phyloP scores from a whole-genome alignment of 2,329 filamentous ascomycete genomes.

The Talaromyces sp. region DNA sequence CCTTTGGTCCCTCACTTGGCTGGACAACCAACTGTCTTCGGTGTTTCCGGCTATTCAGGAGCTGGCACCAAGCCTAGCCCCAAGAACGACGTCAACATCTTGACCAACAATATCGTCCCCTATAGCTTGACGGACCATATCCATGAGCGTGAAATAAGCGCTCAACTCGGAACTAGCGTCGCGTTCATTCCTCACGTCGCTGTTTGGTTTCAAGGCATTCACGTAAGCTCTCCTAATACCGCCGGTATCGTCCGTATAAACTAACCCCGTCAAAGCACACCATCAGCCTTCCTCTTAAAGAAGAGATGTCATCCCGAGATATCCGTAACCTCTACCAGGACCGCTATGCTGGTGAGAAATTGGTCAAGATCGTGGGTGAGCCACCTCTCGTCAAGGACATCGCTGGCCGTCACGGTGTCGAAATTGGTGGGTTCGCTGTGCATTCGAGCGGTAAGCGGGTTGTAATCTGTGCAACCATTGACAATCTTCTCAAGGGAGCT shows the following conservation, averaged over 20 bases:
- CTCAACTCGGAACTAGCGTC: constrained; percentile 68
- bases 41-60: constrained; percentile 89
- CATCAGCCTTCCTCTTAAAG: constrained; percentile 80
- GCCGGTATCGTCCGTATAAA: neutral
- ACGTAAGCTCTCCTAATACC: constrained; percentile 43
- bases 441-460: constrained; percentile 84
- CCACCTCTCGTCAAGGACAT: constrained; percentile 82
- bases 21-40: constrained; percentile 78
- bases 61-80: constrained; percentile 90
- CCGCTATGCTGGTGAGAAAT: constrained; percentile 89
- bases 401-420: constrained; percentile 77
- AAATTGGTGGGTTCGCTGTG: constrained; percentile 94
- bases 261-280: constrained; percentile 56
- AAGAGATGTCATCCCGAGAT: constrained; percentile 84
- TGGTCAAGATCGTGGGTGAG: constrained; percentile 89
- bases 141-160: constrained; percentile 85
- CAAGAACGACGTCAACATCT: constrained; percentile 83
- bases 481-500: constrained; percentile 90
- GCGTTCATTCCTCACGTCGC: constrained; percentile 92
- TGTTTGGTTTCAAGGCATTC: constrained; percentile 95
- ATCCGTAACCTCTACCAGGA: constrained; percentile 95
- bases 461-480: constrained; percentile 90
- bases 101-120: constrained; percentile 83
- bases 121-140: constrained; percentile 93
- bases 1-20: constrained; percentile 75